Base-by-base conservation (phyloP, 1,139 yeast genomes). In the Pichia sp. region DNA sequence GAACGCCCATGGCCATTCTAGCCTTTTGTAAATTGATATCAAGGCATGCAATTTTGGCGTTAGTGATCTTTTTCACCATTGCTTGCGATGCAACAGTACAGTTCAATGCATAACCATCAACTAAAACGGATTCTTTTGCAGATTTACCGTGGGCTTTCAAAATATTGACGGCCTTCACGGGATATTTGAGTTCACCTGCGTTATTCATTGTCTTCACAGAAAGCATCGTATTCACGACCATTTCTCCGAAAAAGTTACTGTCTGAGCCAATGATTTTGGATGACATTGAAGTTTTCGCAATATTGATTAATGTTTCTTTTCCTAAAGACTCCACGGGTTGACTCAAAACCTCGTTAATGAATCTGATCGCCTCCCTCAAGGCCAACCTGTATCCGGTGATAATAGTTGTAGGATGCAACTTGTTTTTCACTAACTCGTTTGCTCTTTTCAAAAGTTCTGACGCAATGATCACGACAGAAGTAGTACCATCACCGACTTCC, bases 11-110 rank as follows among this genome's bases (percentile, higher is more conserved):
- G 40, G 98, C 96, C 98, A 95, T 90, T 69, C 91, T 83, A 8
- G 97, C 93, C 70, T 91, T 93, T 70, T 95, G 99, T 66, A 95
- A 75, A 70, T 95, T 93, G 71, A 95, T 82, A 70, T 95, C 99
- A 66, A 95, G 77, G 61, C 93, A 85, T 4, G 99, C 99, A 66
- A 95, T 89, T 66, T 85, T 87, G 48, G 96, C 96, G 60, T 78
- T 77, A 48, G 75, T 70, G 48, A 95, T 74, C 47, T 78, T 75
- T 64, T 87, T 89, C 59, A 81, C 77, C 99, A 95, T 95, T 21
- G 98, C 98, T 72, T 93, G 98, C 12, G 96, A 87, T 1, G 98
- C 99, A 57, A 93, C 90, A 0, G 99, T 93, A 74, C 98, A 91
- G 74, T 95, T 95, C 62, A 95, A 76, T 1, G 99, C 99, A 67